Evolutionary conservation across 352 stramenopile genomes (phyloP), one percentile per base, ranked within the genome.

Genomic region (Phytophthora chlamydospora): DNA sequence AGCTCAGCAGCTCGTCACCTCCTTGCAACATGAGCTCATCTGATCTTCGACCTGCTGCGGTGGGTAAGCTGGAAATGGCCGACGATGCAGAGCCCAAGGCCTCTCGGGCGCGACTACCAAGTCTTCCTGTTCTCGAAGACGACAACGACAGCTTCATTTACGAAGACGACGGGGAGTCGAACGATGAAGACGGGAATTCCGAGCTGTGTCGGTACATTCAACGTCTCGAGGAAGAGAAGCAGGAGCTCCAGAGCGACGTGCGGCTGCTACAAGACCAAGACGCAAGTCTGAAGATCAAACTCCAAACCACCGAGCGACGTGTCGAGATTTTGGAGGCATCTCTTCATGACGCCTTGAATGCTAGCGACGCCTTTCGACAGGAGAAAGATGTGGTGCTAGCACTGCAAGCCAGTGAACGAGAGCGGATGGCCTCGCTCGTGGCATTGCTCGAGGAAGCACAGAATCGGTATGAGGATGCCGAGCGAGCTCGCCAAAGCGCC

Each of bases 131-230:
- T 31, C 60, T 74, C 45, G 60, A 74, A 52, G 66, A 70, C 31
- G 66, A 74, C n/a, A 40, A 6, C 39, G 66, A 71, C 16, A 71
- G 47, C 38, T 71, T 71, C 41, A 67, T 74, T 11, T 63, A 71
- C 44, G 66, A 74, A 44, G 59, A 71, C 19, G 69, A 75, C 31
- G 64, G 61, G 13, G 61, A 73, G 31, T 70, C 66, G 16, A 60
- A 54, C 12, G 62, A 71, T 9, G 67, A 58, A 41, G 57, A 65
- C 11, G 56, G 56, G 1, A 63, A 51, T 16, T 62, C 76, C 0
- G 76, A 84, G 27, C 59, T 89, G 17, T 82, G 70, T 29, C 63
- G 70, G 33, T 87, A 87, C 45, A 77, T 83, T 14, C 76, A 87
- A 29, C 66, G 70, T 14, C 75, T 87, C 6, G 76, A 87, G 50